Evolutionary conservation across 2,329 filamentous ascomycete genomes (phyloP), one percentile per base, ranked within the genome.

Genomic region (Pseudocercospora vitis): DNA sequence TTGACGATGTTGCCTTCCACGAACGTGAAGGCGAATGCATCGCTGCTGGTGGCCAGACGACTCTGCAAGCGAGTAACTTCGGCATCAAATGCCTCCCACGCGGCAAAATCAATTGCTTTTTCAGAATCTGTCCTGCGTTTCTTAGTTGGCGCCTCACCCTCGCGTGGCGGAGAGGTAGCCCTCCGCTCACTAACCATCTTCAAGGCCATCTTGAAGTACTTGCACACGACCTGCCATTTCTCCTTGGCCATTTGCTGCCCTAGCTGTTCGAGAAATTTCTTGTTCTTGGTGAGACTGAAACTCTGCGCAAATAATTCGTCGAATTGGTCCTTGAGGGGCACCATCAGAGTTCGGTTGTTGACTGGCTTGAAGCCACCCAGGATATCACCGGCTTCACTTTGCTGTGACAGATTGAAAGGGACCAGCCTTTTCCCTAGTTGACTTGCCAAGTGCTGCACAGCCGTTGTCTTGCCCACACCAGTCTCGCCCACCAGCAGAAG

Each of bases 401-500:
- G 95, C 69, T 99, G 95, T 0, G 94, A 99, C 68, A 99, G 72
- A 68, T 99, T 99, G 67, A 99, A 91, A 2, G 91, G 89, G 0
- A 91, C 88, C 9, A 99, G 81, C 64, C 89, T 95, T 67, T 91
- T 88, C 1, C 91, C 89, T 23, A 96, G 79, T 3, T 87, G 81
- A 53, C 88, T 85, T 0, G 94, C 91, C 52, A 99, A 78, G 68
- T 96, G 91, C 70, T 99, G 94, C 11, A 99, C 86, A 21, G 94
- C 88, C 0, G 94, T 96, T 0, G 94, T 99, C 74, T 99, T 99
- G 65, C 94, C 94, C 47, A 96, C 96, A 76, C 94, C 94, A 6
- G 94, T 99, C 75, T 99, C 94, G 68, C 94, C 94, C n/a, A 99
- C 94, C 23, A 99, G 82, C 14, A 99, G 76, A 1, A 96, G 82